Conservation (phyloP, 306 rosid genomes). For the Begonia fuchsioides region DNA sequence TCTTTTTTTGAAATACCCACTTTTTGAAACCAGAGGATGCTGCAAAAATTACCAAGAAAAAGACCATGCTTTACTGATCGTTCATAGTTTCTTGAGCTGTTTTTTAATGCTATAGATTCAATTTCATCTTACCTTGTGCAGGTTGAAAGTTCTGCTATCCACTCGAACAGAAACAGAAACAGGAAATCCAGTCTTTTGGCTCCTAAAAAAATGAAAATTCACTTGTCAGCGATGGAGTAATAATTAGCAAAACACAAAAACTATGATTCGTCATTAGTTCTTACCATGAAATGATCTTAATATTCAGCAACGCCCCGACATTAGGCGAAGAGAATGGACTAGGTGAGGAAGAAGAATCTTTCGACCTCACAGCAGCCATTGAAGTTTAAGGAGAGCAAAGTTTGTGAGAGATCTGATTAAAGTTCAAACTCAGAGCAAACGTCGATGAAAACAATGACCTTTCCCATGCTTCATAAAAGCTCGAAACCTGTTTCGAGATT, state of each 20-base stretch:
- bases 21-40: constrained; percentile 54
- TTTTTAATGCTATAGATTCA: background rate
- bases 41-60: constrained; percentile 16
- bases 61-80: background rate
- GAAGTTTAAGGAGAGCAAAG: constrained; percentile 13
- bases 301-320: constrained; percentile 71
- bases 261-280: constrained; percentile 3
- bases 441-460: constrained; percentile 1
- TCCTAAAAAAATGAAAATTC: constrained; percentile 32
- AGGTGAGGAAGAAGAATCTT: constrained; percentile 32
- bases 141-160: constrained; percentile 40
- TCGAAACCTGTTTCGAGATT: constrained; percentile 10
- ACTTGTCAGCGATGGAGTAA: constrained; percentile 2
- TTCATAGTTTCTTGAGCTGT: background rate
- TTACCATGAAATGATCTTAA: constrained; percentile 75
- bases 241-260: background rate
- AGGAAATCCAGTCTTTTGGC: constrained; percentile 80
- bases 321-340: constrained; percentile 80
- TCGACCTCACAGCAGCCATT: constrained; percentile 50
- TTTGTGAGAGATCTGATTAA: constrained; percentile 1
- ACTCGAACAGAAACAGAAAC: constrained; percentile 49
- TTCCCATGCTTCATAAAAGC: constrained; percentile 16
- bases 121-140: constrained; percentile 45
- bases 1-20: constrained; percentile 70
- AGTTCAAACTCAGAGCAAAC: constrained; percentile 7